Base-by-base conservation (phyloP, 768 basidiomycete species). In the Termitomyces sp. region DNA sequence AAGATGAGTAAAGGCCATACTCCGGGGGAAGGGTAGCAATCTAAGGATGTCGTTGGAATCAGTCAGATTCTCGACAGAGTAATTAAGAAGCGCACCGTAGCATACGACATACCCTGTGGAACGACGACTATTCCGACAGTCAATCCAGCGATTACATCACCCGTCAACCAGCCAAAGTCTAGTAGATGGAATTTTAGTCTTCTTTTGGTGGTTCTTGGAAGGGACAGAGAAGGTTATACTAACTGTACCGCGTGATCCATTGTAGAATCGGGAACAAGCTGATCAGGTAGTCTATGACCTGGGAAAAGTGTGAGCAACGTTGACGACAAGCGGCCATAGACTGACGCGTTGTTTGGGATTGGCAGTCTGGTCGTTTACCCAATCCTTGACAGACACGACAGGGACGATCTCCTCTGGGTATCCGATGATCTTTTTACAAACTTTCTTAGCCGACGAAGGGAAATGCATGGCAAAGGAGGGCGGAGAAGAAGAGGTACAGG, bases 101-200 rank as follows among this genome's bases (percentile, higher is more conserved):
- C 92, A 68, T 94, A 96, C 1, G 92, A 95, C 88, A 96, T 91
- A 61, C 88, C 83, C 75, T 99, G 96, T 0, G 96, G 96, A 7
- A 98, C 94, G 51, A 98, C 79, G 12, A 99, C 96, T 68, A 97
- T 89, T 32, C 96, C 96, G 64, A 98, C 94, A 0, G 96, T 98
- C 44, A 98, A 73, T 58, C 90, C 94, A 62, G 95, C 94, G 68
- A 97, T 87, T 20, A 96, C 67, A 75, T 98, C 95, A 28, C 94
- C 93, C 22, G 84, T 80, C 12, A 92, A 72, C 94, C 94, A 96
- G 36, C 86, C 88, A 39, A 85, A 55, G 71, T 92, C 90, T 91
- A 59, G 24, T 38, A 33, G 57, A 39, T 32, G 59, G n/a, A 18
- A 32, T 49, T 54, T 24, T 58, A 44, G 28, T 55, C 55, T 15